phyloP scores from a whole-genome alignment of 1,284 basidiomycete genomes.

The Rhodotorula sp. region DNA sequence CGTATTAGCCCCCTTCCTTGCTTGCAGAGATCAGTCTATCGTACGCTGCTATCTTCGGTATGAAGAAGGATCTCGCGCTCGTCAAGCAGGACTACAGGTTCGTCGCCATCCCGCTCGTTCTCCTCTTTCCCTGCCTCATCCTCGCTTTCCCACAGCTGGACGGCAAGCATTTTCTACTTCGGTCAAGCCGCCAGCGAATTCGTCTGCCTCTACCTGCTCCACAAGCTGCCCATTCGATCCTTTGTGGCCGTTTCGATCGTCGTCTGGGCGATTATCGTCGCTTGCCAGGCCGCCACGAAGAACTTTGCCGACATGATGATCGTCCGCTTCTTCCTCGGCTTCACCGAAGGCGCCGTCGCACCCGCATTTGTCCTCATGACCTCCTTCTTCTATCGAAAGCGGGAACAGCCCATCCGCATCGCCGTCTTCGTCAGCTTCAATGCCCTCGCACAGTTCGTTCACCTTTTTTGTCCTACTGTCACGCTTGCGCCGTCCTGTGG shows the following conservation, averaged over 20 bases:
- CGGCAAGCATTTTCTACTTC: background rate
- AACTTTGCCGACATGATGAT: slow-evolving; percentile 30
- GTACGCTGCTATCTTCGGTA: slow-evolving; percentile 37
- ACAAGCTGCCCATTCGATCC: slow-evolving; percentile 21
- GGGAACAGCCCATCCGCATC: slow-evolving; percentile 26
- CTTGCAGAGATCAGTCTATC: slow-evolving; percentile 15
- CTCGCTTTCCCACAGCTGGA: background rate
- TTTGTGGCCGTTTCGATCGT: slow-evolving; percentile 15
- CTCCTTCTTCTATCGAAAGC: slow-evolving; percentile 18
- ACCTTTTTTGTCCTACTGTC: background rate
- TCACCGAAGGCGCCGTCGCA: slow-evolving; percentile 28
- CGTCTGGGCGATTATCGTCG: slow-evolving; percentile 11
- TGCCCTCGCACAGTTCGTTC: slow-evolving; percentile 28
- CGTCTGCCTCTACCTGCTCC: slow-evolving; percentile 10
- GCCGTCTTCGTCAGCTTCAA: slow-evolving; percentile 29
- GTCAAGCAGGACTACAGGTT: slow-evolving; percentile 18
- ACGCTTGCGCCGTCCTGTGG: background rate
- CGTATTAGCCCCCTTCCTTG: too few species aligned
- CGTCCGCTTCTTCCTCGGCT: slow-evolving; percentile 36
- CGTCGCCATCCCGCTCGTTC: slow-evolving; percentile 16
- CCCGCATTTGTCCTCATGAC: slow-evolving; percentile 24
- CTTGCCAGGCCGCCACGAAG: slow-evolving; percentile 29
- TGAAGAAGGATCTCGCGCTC: slow-evolving; percentile 18
- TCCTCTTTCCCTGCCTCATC: background rate
- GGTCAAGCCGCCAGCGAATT: slow-evolving; percentile 24